Conservation (phyloP, 139 green algal genomes). For the Chlorella sp. region DNA sequence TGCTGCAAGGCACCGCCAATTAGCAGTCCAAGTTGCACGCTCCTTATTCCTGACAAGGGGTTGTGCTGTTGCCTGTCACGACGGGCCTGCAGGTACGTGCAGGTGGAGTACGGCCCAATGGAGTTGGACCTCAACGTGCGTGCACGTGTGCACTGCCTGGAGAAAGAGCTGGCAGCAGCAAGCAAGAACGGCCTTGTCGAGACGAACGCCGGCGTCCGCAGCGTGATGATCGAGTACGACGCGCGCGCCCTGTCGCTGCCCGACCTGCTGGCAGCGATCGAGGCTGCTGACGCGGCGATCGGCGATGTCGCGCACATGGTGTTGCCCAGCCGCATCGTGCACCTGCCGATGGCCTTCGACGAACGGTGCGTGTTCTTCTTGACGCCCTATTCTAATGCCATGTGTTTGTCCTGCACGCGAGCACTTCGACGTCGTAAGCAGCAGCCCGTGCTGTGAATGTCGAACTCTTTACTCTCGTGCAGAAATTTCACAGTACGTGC, state of each 20-base stretch:
- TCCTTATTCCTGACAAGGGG: too few relatives aligned
- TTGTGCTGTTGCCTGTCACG: too few relatives aligned
- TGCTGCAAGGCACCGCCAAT: too few relatives aligned
- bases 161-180: conserved; percentile 5
- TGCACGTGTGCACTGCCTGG: conserved; percentile 48
- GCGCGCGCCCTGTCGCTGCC: conserved; percentile 20
- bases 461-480: too few relatives aligned
- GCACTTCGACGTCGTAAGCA: too few relatives aligned
- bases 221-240: conserved; percentile 78
- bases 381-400: too few relatives aligned
- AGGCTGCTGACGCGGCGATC: not conserved
- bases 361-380: too few relatives aligned
- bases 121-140: conserved; percentile 72
- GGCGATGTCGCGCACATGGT: conserved; percentile 10
- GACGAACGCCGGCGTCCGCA: conserved; percentile 48
- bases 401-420: too few relatives aligned
- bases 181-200: conserved; percentile 1
- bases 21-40: too few relatives aligned
- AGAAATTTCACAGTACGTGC: too few relatives aligned
- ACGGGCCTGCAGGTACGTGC: conserved; percentile 42
- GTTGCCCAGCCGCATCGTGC: conserved; percentile 47
- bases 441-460: too few relatives aligned
- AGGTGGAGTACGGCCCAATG: conserved; percentile 79
- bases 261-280: not conserved
- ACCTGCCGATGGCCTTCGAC: conserved; percentile 80